Base-by-base conservation (phyloP, 169 alveolate genomes). In the Plasmodium ovale region DNA sequence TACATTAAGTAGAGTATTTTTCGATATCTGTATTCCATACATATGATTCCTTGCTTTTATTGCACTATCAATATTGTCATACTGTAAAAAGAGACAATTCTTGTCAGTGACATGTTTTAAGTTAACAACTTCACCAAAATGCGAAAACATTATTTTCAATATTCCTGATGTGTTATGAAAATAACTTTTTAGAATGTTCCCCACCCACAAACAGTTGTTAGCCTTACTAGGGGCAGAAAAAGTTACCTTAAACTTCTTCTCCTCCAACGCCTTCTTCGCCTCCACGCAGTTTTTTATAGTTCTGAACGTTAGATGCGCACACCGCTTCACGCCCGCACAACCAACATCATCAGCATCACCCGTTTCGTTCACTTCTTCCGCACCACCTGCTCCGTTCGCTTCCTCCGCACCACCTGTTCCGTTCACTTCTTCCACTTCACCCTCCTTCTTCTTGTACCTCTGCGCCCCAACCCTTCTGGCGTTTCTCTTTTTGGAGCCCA, bases 161-260 rank as follows among this genome's bases (percentile, higher is more conserved):
- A 77, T 23, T 19, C 12, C 47, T 0, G 56, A 65, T 47, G 79
- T 77, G 16, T 59, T 27, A 2, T 29, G 7, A 62, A 60, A 77
- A 77, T 42, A 62, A 62, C 21, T 77, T 25, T 62, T 60, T 27
- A 77, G 19, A 9, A 77, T 10, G n/a, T 77, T 77, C n/a, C 88
- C 88, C 44, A 77, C 42, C 88, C 88, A 77, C 49, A 77, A 39
- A 44, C 88, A 77, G 37, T 44, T 56, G 65, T 77, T 77, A 0
- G 88, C 60, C 62, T 77, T 77, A 37, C 14, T 42, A 1, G 88
- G 88, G 3, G 47, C 29, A 19, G 88, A 60, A 37, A 62, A 77
- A 1, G 74, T 62, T 5, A 77, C 88, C 31, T 2, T 25, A 62
- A 77, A 42, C 0, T 44, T 23, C 0, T 77, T 37, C 14, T 77